Base-by-base conservation (phyloP, 495 filamentous ascomycete species). In the Ascodesmis nigricans region DNA sequence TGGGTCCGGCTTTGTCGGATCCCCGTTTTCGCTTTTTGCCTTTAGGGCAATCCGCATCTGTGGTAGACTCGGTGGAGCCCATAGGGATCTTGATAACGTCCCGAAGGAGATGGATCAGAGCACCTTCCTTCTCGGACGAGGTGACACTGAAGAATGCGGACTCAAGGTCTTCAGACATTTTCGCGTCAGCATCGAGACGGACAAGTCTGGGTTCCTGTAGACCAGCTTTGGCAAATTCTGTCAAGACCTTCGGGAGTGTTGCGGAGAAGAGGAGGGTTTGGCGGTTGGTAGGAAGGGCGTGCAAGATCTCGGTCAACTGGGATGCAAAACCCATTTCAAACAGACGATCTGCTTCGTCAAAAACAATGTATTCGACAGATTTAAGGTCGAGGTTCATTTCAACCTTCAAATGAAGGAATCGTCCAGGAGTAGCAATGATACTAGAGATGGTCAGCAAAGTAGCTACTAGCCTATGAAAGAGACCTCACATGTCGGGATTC, bases 251-350 rank as follows among this genome's bases (percentile, higher is more conserved):
- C 7, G 87, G 87, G 19, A 97, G 61, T 0, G 87, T 97, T 1
- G 87, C 87, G 1, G 90, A 95, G 52, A 92, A 95, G 10, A 97
- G 62, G 11, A 93, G 63, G 1, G 83, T 97, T 47, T 97, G 87
- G 16, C 90, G 66, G 23, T 71, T 71, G 4, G 69, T 53, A 4
- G 87, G 87, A 22, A 97, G 61, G 1, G 80, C 73, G 52, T 91
- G 71, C 28, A 95, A 56, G 63, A 97, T 93, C 55, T 97, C 90
- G 2, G 74, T 75, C 29, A 97, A 62, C 50, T 97, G 90, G 4
- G 75, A 69, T 11, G 79, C 79, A 53, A 97, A 97, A 40, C 87
- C 87, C 80, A 93, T 91, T 55, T 97, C 87, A 55, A 95, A 97
- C 2, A 97, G 61, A 30, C 87, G 65, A 61, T 97, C 87, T 9